Evolutionary conservation across 257 asterid genomes (phyloP).

Genomic region (Solanum chilense): DNA sequence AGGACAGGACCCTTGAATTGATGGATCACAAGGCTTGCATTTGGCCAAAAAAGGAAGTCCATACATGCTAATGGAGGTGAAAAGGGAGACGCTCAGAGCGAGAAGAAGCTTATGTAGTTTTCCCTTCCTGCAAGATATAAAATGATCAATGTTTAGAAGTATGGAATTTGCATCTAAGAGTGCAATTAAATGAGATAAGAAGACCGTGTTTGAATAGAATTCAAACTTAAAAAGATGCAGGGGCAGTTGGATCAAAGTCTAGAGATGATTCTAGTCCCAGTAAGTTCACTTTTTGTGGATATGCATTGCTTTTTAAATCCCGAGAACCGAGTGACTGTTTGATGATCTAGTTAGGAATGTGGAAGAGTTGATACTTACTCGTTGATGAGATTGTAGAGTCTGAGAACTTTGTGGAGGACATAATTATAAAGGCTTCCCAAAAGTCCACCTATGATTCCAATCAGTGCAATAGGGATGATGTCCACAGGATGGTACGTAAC

Average conservation of each 20-base stretch:
- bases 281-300: neutral
- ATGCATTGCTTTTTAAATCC: neutral
- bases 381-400: conserved; percentile 70
- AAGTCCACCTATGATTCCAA: conserved; percentile 83
- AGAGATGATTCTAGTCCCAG: neutral
- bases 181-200: neutral
- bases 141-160: neutral
- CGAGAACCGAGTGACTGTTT: neutral
- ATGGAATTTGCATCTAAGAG: conserved; percentile 41
- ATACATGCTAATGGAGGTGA: conserved; percentile 69
- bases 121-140: conserved; percentile 65
- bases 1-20: conserved; percentile 51
- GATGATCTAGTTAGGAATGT: neutral
- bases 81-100: conserved; percentile 62
- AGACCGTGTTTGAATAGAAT: neutral
- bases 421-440: conserved; percentile 83
- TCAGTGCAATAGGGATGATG: conserved; percentile 56
- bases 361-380: conserved; percentile 30
- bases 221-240: neutral
- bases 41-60: conserved; percentile 85
- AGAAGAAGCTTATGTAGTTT: conserved; percentile 65
- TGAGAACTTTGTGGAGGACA: conserved; percentile 66
- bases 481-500: conserved; percentile 51
- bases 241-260: neutral
- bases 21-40: conserved; percentile 70